Evolutionary conservation across 345 rosid genomes (phyloP), one percentile per base, ranked within the genome.

Genomic region (Corymbia maculata): DNA sequence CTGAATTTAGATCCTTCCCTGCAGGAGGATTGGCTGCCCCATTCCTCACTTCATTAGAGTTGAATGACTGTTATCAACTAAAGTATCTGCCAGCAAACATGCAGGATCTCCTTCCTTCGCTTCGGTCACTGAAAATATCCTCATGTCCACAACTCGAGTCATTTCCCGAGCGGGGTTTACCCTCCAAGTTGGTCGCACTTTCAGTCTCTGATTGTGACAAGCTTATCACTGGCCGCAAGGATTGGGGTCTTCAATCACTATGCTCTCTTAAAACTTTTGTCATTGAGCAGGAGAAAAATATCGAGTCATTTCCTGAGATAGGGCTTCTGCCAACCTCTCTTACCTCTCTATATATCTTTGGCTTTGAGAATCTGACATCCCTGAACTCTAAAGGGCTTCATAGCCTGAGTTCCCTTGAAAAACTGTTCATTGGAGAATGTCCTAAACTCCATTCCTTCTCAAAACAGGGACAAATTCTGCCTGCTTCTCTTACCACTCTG

Each of bases 21-120:
- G 52, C 47, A 0, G 47, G 28, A 61, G 87, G 87, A 85, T 53
- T 85, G 89, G 53, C 16, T 53, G 89, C 87, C 5, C 89, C 87
- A 30, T 2, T 6, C 49, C 87, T 88, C 45, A 85, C 75, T 52
- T 85, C 80, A 45, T 24, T 88, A 45, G 19, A 24, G 13, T 50
- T 88, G 21, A 5, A 21, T 12, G 4, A 42, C n/a, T 88, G 89
- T 36, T 22, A 13, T 47, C 51, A 49, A 19, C 79, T 88, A 32
- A 85, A 88, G 87, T 30, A 51, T 55, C 87, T 88, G 57, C 87
- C 89, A 26, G 87, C 59, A 50, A 50, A 85, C 86, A 85, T 88
- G 87, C 47, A 24, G 51, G 12, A 42, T 11, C 85, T 88, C 24
- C 82, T 88, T 9, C 87, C 64, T 9, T 85, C 85, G 1, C 87